Evolutionary conservation across 495 filamentous ascomycete species (phyloP).

Genomic region (Cercophora sp.): DNA sequence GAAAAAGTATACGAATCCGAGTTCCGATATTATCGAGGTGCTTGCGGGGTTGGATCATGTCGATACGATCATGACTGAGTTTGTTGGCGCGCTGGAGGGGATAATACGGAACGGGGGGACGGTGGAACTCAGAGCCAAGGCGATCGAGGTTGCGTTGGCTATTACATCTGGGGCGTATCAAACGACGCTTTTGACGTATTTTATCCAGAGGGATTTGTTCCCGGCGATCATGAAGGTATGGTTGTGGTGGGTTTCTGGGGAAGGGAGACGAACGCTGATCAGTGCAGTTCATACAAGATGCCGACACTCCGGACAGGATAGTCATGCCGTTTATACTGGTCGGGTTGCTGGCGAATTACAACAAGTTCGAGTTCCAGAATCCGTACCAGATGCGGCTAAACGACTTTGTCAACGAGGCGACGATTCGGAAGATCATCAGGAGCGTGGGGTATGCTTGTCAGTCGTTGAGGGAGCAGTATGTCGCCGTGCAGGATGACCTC

Average conservation of each 20-base stretch:
- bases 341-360: conserved; percentile 94
- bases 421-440: conserved; percentile 76
- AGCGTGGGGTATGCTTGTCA: conserved; percentile 69
- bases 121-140: conserved; percentile 75
- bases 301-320: conserved; percentile 56
- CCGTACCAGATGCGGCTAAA: conserved; percentile 93
- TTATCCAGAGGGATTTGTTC: conserved; percentile 92
- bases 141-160: conserved; percentile 74
- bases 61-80: conserved; percentile 80
- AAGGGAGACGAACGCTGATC: not conserved
- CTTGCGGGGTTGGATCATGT: conserved; percentile 84
- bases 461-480: conserved; percentile 65
- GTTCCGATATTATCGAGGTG: conserved; percentile 87
- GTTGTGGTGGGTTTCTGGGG: not conserved
- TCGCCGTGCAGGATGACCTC: conserved; percentile 87
- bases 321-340: conserved; percentile 77
- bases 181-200: conserved; percentile 88
- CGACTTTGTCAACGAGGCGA: conserved; percentile 91
- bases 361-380: conserved; percentile 98
- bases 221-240: conserved; percentile 88
- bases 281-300: conserved; percentile 77
- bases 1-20: conserved; percentile 94
- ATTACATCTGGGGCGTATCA: conserved; percentile 91
- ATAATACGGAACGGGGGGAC: conserved; percentile 68
- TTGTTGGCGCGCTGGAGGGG: conserved; percentile 75